These are phyloP conservation scores for Lepiota brunneoincarnata DNA, from an alignment of 768 basidiomycete genomes.

Conservation along the genomic window DNA sequence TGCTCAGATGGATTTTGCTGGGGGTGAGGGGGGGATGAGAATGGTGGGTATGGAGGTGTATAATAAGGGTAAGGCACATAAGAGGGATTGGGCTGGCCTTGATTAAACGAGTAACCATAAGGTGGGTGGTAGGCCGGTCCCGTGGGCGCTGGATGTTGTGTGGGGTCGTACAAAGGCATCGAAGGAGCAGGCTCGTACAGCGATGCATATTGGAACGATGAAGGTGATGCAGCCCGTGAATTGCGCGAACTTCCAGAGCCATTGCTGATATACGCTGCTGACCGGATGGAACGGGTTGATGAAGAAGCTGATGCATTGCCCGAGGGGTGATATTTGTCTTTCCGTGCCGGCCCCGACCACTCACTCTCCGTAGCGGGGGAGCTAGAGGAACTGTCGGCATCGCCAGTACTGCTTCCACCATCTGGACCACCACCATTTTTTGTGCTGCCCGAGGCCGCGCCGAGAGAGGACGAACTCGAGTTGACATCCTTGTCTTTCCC, in stretches of 20 bases:
- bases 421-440: conserved; percentile 38
- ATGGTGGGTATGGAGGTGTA: conserved; percentile 21
- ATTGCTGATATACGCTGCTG: conserved; percentile 46
- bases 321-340: conserved; percentile 44
- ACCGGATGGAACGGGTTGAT: conserved; percentile 59
- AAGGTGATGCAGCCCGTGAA: conserved; percentile 71
- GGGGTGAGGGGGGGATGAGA: conserved; percentile 16
- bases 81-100: conserved; percentile 30
- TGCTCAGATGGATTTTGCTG: conserved; percentile 16
- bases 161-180: conserved; percentile 45
- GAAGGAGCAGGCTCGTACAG: conserved; percentile 61
- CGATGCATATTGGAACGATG: conserved; percentile 67
- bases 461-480: conserved; percentile 73
- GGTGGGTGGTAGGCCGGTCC: conserved; percentile 13
- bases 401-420: conserved; percentile 51
- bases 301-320: conserved; percentile 49
- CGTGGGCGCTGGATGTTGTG: conserved; percentile 31
- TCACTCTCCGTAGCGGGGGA: conserved; percentile 81
- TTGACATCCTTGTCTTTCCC: conserved; percentile 72
- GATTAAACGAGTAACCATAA: conserved; percentile 30
- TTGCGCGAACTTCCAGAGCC: conserved; percentile 64
- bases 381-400: conserved; percentile 65
- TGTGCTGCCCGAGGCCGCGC: conserved; percentile 62
- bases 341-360: conserved; percentile 65
- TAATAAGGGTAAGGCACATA: conserved; percentile 20